Evolutionary conservation across 1,284 basidiomycete species (phyloP).

Genomic region (Volvariella volvacea): DNA sequence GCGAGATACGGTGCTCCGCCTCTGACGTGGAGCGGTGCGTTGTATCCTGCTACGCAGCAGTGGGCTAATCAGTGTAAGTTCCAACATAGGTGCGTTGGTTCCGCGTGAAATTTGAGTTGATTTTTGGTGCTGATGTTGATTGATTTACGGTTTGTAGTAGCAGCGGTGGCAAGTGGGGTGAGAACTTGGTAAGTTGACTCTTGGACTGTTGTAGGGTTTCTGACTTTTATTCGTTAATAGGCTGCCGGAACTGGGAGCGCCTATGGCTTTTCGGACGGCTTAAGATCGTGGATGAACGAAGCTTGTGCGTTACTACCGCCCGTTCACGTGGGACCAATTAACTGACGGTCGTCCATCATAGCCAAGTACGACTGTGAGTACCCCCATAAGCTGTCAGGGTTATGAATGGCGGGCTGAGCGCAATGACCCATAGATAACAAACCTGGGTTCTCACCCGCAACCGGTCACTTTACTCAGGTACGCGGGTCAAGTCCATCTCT

Average conservation of each 20-base stretch:
- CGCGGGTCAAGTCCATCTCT: too few relatives aligned
- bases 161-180: constrained; percentile 10
- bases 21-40: constrained; percentile 11
- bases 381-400: background rate
- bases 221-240: too few relatives aligned
- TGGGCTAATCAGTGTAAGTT: constrained; percentile 13
- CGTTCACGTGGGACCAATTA: background rate
- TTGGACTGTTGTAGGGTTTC: too few relatives aligned
- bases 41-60: constrained; percentile 9
- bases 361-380: constrained; percentile 9
- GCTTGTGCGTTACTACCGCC: constrained; percentile 9
- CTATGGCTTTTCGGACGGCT: constrained; percentile 1
- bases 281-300: constrained; percentile 14
- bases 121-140: background rate
- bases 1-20: constrained; percentile 11
- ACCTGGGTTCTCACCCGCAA: constrained; percentile 11
- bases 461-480: constrained; percentile 14
- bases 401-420: background rate
- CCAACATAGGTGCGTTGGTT: constrained; percentile 10
- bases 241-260: constrained; percentile 9
- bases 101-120: too few relatives aligned
- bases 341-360: background rate
- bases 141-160: too few relatives aligned
- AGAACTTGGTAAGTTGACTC: constrained; percentile 10
- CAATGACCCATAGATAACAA: constrained; percentile 6